These are phyloP conservation scores for Cercospora sp. DNA, from an alignment of 2,329 filamentous ascomycete genomes.

Conservation along the genomic window DNA sequence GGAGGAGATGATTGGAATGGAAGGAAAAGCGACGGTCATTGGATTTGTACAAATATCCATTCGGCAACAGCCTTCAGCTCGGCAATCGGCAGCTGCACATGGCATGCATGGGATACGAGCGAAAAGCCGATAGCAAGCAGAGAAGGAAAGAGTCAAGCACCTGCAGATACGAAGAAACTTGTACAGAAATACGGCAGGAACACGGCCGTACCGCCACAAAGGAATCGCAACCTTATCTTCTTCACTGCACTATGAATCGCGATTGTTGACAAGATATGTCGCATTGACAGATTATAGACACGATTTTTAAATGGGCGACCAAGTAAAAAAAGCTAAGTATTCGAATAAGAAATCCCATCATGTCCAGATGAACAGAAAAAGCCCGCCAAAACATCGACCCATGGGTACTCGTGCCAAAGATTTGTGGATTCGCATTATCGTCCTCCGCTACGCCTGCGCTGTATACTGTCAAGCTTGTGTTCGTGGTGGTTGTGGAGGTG, in stretches of 20 bases:
- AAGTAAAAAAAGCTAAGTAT: slow-evolving; percentile 9
- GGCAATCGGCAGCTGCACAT: not conserved
- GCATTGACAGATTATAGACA: not conserved
- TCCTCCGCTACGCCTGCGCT: slow-evolving; percentile 14
- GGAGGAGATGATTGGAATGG: not conserved
- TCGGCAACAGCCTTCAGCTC: not conserved
- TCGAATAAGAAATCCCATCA: slow-evolving; percentile 12
- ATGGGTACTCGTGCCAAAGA: slow-evolving; percentile 7
- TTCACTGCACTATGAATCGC: not conserved
- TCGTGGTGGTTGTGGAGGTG: not conserved
- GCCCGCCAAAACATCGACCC: slow-evolving; percentile 9
- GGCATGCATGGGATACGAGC: not conserved
- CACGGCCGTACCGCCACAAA: not conserved
- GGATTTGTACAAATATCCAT: not conserved
- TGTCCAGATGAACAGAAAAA: slow-evolving; percentile 6
- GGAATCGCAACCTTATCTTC: not conserved
- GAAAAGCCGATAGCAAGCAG: not conserved
- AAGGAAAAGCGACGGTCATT: not conserved
- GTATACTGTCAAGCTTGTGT: slow-evolving; percentile 10
- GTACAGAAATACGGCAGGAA: not conserved
- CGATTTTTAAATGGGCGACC: not conserved
- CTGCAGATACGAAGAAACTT: not conserved
- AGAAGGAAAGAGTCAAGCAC: not conserved
- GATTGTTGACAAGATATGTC: not conserved
- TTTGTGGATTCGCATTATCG: slow-evolving; percentile 9